Evolutionary conservation across 352 stramenopile species (phyloP).

Genomic region (Aphanomyces euteiches): DNA sequence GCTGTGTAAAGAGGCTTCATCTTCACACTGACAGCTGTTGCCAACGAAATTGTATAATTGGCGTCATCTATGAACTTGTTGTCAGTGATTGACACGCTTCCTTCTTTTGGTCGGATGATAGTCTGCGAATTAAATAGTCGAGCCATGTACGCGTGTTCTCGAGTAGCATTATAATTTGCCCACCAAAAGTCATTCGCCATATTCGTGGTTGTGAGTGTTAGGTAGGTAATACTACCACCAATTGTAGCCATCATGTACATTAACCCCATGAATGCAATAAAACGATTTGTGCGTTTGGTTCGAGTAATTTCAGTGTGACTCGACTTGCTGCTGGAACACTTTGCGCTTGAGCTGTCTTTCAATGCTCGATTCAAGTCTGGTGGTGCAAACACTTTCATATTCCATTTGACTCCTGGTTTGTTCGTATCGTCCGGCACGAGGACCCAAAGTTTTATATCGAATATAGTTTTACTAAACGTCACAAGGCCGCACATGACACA

Average conservation of each 20-base stretch:
- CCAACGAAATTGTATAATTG: background rate
- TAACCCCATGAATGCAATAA: background rate
- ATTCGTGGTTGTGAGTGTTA: slow-evolving; percentile 1
- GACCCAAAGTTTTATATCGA: background rate
- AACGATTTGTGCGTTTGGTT: background rate
- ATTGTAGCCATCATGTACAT: slow-evolving; percentile 3
- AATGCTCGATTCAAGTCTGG: background rate
- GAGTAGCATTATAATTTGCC: slow-evolving; percentile 4
- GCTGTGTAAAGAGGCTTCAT: background rate
- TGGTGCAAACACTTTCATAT: background rate
- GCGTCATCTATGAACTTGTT: background rate
- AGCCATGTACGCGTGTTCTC: background rate
- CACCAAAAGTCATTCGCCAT: slow-evolving; percentile 27
- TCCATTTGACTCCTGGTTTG: background rate
- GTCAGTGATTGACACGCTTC: background rate
- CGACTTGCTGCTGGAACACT: background rate
- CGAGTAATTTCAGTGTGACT: too few relatives aligned
- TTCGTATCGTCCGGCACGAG: background rate
- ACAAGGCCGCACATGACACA: background rate
- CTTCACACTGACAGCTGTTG: background rate
- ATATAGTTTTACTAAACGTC: background rate
- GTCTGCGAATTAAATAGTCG: background rate
- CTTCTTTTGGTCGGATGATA: background rate
- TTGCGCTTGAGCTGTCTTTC: background rate
- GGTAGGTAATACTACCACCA: slow-evolving; percentile 12